Percentiles rank a stretch among this genome's conserved stretches.
phyloP scores from a whole-genome alignment of 495 filamentous ascomycete species.

The Echria macrotheca region DNA sequence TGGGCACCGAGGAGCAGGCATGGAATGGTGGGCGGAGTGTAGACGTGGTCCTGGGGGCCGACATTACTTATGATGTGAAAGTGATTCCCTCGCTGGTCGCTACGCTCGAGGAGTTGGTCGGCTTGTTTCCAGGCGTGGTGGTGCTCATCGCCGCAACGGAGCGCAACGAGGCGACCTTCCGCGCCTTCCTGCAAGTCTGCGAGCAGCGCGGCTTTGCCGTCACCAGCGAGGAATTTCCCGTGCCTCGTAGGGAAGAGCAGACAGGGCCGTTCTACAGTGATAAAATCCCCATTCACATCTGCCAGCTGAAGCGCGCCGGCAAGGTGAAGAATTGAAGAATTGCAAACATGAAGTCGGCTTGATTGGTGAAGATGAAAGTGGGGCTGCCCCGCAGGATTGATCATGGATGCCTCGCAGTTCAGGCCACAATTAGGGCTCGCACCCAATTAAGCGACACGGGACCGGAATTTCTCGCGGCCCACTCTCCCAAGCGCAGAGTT shows the following conservation, averaged over 20 bases:
- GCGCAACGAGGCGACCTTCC: slow-evolving; percentile 42
- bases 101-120: slow-evolving; percentile 39
- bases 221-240: slow-evolving; percentile 29
- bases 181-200: slow-evolving; percentile 36
- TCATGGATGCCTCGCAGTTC: slow-evolving; percentile 11
- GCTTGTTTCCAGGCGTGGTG: slow-evolving; percentile 27
- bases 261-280: slow-evolving; percentile 46
- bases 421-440: slow-evolving; percentile 30
- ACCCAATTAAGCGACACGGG: slow-evolving; percentile 22
- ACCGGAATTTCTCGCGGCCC: slow-evolving; percentile 26
- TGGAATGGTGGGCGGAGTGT: slow-evolving; percentile 41
- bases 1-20: slow-evolving; percentile 37
- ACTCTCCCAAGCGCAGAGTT: slow-evolving; percentile 14
- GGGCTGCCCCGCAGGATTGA: too few relatives aligned
- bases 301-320: slow-evolving; percentile 20
- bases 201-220: slow-evolving; percentile 28
- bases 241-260: slow-evolving; percentile 32
- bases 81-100: slow-evolving; percentile 40
- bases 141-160: slow-evolving; percentile 46
- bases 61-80: slow-evolving; percentile 46
- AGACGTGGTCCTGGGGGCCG: slow-evolving; percentile 46
- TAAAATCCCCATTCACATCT: slow-evolving; percentile 38
- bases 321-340: too few relatives aligned
- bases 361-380: neutral
- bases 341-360: neutral